Evolutionary conservation across 2,329 filamentous ascomycete genomes (phyloP).

Genomic region (Elsinoe arachidis): DNA sequence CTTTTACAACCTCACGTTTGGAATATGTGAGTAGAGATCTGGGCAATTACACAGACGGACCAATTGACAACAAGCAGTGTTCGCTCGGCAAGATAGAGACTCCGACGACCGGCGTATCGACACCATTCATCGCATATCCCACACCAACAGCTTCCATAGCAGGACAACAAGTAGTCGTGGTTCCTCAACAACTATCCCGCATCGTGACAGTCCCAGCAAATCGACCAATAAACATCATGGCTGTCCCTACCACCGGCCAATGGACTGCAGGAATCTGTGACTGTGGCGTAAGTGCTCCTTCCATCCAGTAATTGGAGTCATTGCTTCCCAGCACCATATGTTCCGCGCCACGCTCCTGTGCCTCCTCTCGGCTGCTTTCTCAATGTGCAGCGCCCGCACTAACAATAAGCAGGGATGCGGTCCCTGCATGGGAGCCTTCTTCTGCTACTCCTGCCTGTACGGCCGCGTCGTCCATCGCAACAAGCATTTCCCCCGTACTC

Average conservation of each 20-base stretch:
- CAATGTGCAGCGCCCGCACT: not conserved
- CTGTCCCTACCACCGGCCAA: not conserved
- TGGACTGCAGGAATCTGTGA: conserved; percentile 9
- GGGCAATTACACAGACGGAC: not conserved
- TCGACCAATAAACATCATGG: not conserved
- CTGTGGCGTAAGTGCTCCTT: conserved; percentile 6
- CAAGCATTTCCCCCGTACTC: conserved; percentile 1
- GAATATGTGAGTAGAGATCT: not conserved
- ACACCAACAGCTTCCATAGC: not conserved
- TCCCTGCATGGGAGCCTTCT: conserved; percentile 10
- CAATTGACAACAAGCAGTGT: not conserved
- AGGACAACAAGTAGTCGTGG: not conserved
- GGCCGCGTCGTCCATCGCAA: conserved; percentile 1
- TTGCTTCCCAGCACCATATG: not conserved
- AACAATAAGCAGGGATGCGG: not conserved
- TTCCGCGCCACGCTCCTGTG: not conserved
- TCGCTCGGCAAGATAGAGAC: not conserved
- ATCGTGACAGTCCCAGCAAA: not conserved
- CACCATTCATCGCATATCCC: not conserved
- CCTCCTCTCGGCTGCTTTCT: not conserved
- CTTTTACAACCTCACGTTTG: not conserved
- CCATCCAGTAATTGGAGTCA: not conserved
- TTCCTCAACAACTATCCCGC: not conserved
- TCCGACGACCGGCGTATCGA: not conserved
- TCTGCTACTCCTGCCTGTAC: conserved; percentile 10